phyloP scores from a whole-genome alignment of 2,329 filamentous ascomycete genomes.

The Fusarium sp. region DNA sequence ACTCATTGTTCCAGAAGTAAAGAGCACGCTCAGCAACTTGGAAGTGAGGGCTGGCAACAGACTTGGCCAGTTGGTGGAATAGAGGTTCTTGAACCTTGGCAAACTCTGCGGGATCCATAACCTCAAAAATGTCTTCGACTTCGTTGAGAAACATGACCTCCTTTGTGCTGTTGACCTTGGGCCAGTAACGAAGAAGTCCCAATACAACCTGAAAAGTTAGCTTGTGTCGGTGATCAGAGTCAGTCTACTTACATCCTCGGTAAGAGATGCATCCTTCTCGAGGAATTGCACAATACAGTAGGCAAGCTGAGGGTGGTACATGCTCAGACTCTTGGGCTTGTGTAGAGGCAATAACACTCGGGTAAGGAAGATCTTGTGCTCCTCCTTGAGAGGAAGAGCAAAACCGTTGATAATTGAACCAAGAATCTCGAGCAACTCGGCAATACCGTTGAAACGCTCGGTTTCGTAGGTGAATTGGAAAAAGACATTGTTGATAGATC shows the following conservation, averaged over 20 bases:
- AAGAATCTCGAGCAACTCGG: constrained; percentile 93
- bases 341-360: constrained; percentile 92
- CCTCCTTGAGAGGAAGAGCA: constrained; percentile 94
- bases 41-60: constrained; percentile 97
- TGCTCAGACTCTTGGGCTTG: constrained; percentile 98
- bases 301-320: constrained; percentile 98
- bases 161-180: constrained; percentile 99
- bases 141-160: constrained; percentile 99
- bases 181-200: constrained; percentile 95
- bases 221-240: too few relatives aligned
- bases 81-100: constrained; percentile 98
- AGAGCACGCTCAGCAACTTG: constrained; percentile 97
- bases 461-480: constrained; percentile 99
- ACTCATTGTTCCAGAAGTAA: constrained; percentile 99
- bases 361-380: constrained; percentile 98
- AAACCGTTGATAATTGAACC: constrained; percentile 99
- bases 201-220: constrained; percentile 78
- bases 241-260: constrained; percentile 78
- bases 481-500: constrained; percentile 99
- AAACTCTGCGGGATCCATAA: constrained; percentile 99
- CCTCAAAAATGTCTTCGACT: constrained; percentile 99
- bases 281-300: constrained; percentile 99
- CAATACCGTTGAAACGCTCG: constrained; percentile 97
- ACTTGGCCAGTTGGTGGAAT: constrained; percentile 97
- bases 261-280: constrained; percentile 96